Base-by-base conservation (phyloP, 768 basidiomycete genomes). In the Termitomyces sp. region DNA sequence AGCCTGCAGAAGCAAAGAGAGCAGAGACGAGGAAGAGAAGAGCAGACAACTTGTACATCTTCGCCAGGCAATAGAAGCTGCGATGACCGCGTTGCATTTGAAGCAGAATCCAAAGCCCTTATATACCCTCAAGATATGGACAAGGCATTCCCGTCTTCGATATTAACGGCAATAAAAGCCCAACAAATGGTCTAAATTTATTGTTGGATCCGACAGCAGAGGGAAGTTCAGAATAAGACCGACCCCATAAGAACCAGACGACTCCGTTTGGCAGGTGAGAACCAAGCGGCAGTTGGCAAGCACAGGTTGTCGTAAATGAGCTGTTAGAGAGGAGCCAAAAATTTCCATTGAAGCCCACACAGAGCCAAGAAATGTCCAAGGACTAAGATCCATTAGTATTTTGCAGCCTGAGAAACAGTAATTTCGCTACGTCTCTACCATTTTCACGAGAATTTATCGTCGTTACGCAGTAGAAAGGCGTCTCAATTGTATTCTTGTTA, bases 1-100 rank as follows among this genome's bases (percentile, higher is more conserved):
- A 57, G 0, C 63, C 62, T 12, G 61, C 58, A 48, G 42, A 48
- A 34, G 29, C 55, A 31, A 63, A 51, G 24, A 60, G 51, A 26
- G 53, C 57, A 18, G 58, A 33, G 9, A 62, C 34, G 44, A 57
- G 28, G 44, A 58, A 10, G 44, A 57, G 31, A 47, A 51, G 50
- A 36, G 50, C 29, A 10, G 24, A 51, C 16, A 26, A n/a, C 18
- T 34, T 50, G 33, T 24, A 50, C 49, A 51, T 51, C 34, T 51
- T 37, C 24, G 24, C 18, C 50, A 37, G 50, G 24, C 2, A 4
- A 36, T 36, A 24, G 34, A 36, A 36, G 20, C 16, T 51, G 20
- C 9, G 24, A 26, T 51, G 8, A 37, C 4, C 24, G 33, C 7
- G 33, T 16, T 37, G 50, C 26, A 51, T 9, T n/a, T 12, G 34